These are phyloP conservation scores for Colletotrichum ledebouriae DNA, from an alignment of 2,329 filamentous ascomycete genomes.

Conservation along the genomic window DNA sequence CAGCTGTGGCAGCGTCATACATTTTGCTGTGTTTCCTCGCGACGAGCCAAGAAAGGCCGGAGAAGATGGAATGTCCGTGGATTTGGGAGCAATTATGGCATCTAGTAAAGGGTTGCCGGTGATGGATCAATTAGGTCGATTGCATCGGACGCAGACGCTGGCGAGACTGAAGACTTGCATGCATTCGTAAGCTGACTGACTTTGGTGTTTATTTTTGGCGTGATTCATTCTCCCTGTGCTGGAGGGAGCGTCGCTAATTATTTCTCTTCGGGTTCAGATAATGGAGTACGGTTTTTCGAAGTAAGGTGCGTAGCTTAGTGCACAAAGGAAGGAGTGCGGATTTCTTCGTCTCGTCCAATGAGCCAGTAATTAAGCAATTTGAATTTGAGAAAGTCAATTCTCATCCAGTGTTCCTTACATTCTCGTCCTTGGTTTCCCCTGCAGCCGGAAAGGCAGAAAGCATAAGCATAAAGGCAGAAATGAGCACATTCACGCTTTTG, in stretches of 20 bases:
- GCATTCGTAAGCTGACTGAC: constrained; percentile 15
- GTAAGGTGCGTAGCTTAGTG: background rate
- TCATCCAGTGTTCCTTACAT: background rate
- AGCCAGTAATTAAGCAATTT: background rate
- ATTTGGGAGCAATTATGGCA: background rate
- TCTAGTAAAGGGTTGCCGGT: constrained; percentile 5
- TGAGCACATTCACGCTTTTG: constrained; percentile 13
- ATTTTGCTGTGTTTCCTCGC: constrained; percentile 6
- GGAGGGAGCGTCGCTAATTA: background rate
- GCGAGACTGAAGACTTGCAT: constrained; percentile 15
- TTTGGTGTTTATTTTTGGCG: constrained; percentile 23
- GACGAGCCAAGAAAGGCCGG: constrained; percentile 17
- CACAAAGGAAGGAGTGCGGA: background rate
- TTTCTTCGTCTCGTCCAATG: background rate
- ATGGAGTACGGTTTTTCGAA: background rate
- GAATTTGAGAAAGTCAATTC: background rate
- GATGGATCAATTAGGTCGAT: background rate
- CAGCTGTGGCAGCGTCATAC: constrained; percentile 34
- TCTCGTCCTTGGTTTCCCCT: constrained; percentile 8
- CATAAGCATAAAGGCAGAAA: constrained; percentile 37
- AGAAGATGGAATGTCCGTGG: constrained; percentile 11
- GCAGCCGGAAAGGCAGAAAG: constrained; percentile 3
- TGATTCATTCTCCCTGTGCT: background rate
- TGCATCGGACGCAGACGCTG: background rate
- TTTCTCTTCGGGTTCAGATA: constrained; percentile 8